These are phyloP conservation scores for Ophiosphaerella korrae DNA, from an alignment of 2,329 filamentous ascomycete genomes.

Conservation along the genomic window DNA sequence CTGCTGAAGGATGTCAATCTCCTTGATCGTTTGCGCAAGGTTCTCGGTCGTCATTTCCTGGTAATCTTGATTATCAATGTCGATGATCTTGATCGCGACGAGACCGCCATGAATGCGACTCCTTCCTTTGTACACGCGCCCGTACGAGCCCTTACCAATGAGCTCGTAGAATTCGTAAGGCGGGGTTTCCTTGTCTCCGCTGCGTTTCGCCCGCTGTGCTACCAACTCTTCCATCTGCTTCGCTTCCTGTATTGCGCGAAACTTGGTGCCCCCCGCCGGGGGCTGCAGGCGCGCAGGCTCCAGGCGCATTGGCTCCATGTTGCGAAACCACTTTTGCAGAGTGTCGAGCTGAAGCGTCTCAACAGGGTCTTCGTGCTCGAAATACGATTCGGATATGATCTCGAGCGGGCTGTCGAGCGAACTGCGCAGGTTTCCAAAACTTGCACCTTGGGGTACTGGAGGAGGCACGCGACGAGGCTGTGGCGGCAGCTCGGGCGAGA, in stretches of 20 bases:
- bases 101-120: constrained; percentile 54
- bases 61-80: constrained; percentile 77
- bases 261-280: constrained; percentile 52
- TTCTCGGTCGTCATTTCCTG: constrained; percentile 48
- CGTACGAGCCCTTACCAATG: constrained; percentile 76
- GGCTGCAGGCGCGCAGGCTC: constrained; percentile 26
- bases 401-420: constrained; percentile 26
- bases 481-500: constrained; percentile 9
- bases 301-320: constrained; percentile 39
- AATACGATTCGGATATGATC: constrained; percentile 33
- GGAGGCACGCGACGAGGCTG: constrained; percentile 13
- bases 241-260: constrained; percentile 70
- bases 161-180: constrained; percentile 72
- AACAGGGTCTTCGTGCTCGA: constrained; percentile 4
- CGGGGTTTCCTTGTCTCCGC: constrained; percentile 62
- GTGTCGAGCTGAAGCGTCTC: constrained; percentile 5
- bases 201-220: constrained; percentile 64
- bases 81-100: constrained; percentile 81
- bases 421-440: constrained; percentile 20
- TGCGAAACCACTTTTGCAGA: constrained; percentile 8
- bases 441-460: constrained; percentile 13
- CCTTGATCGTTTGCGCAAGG: constrained; percentile 61
- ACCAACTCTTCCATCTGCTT: constrained; percentile 71
- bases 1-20: constrained; percentile 70
- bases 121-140: constrained; percentile 72